Evolutionary conservation across 1,284 basidiomycete species (phyloP), one percentile per base, ranked within the genome.

Genomic region (Mycena citricolor): DNA sequence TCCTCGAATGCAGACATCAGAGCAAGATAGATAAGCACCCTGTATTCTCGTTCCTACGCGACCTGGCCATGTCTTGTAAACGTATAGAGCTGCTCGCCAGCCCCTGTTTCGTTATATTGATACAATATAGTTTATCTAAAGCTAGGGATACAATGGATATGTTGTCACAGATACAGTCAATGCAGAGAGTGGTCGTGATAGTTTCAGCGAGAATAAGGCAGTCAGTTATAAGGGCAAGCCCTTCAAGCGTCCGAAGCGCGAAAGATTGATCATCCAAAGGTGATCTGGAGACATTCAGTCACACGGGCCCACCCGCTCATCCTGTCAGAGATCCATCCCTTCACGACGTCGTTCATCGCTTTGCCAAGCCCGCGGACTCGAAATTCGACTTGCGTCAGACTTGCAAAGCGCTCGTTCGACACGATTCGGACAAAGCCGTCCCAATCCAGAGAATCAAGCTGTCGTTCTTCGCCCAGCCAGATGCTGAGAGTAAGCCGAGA

Each of bases 361-460:
- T 47, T 40, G 22, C 55, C 57, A 26, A 59, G 47, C 17, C 60
- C 61, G 13, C 54, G 56, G n/a, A 62, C 49, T 10, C 38, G 30
- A 31, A 62, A 58, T 12, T 37, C 34, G 10, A 62, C 37, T 23
- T 39, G 29, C n/a, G 33, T 26, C n/a, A 59, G 29, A n/a, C 16
- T 39, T 34, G 37, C 13, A 5, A 50, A 40, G 33, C 38, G 22
- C 48, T 41, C 21, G 38, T 24, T 33, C 40, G 49, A 31, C 17
- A 52, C 32, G 19, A 49, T 36, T n/a, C 13, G 17, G 1, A 46
- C 51, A 21, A 66, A 41, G 11, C 39, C 48, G 8, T 32, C 10
- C 63, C 64, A 66, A 34, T 64, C 54, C 17, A 65, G 46, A 31
- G 49, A 22, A 37, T 62, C 57, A 6, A 65, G 54, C 42, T 64